A percentile compares a stretch with the other conserved stretches of the same genome.
Evolutionary conservation across 2,329 filamentous ascomycete species (phyloP).

Genomic region (Apiospora pterosperma): DNA sequence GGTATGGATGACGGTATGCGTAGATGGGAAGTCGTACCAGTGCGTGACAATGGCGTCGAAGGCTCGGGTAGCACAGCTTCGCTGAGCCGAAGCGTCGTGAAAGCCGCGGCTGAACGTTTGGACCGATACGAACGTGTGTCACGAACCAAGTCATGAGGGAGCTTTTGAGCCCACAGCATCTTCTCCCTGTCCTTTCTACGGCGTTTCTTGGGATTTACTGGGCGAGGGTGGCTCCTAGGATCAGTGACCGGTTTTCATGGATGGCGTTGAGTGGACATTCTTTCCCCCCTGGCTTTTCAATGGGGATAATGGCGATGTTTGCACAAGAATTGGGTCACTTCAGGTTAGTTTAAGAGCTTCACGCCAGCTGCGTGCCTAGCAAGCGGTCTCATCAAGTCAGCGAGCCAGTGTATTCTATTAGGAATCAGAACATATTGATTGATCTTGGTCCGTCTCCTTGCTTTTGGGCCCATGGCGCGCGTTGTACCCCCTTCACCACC

Average conservation of each 20-base stretch:
- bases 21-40: conserved; percentile 46
- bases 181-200: not conserved
- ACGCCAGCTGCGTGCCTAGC: not conserved
- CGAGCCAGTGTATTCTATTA: not conserved
- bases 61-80: conserved; percentile 20
- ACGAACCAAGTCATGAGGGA: not conserved
- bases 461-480: too few species aligned
- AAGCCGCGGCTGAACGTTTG: conserved; percentile 20
- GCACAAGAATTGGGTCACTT: not conserved
- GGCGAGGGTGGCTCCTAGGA: not conserved
- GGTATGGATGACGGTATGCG: conserved; percentile 62
- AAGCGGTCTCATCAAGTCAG: not conserved
- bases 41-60: conserved; percentile 23
- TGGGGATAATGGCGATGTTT: not conserved
- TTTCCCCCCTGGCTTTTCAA: not conserved
- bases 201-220: not conserved
- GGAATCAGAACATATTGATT: not conserved
- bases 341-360: not conserved
- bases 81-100: conserved; percentile 26
- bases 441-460: not conserved
- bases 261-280: not conserved
- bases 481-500: too few species aligned
- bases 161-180: not conserved
- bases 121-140: conserved; percentile 5
- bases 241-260: not conserved